Base-by-base conservation (phyloP, 2,329 filamentous ascomycete genomes). In the Metarhizium sp. region DNA sequence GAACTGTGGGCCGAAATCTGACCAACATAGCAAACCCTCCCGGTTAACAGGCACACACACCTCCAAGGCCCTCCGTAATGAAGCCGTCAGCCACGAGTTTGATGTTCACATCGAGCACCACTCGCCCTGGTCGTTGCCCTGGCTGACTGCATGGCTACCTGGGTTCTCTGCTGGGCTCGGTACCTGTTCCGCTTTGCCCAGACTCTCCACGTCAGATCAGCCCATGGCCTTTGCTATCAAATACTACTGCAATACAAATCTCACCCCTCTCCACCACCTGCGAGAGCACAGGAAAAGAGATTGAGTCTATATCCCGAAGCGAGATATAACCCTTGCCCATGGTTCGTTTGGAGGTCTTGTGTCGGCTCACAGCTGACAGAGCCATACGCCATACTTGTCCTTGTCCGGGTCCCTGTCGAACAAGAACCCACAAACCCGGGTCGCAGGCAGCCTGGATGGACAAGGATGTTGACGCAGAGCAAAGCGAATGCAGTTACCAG, bases 381-480 rank as follows among this genome's bases (percentile, higher is more conserved):
- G 38, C 13, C 38, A 18, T 29, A 13, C 7, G 45, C 45, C 45
- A 48, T 6, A 48, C 6, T 30, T 29, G 45, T 48, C 45, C 45
- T 29, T 48, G 45, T 13, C 20, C 25, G 18, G 42, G 42, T 45
- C 42, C 18, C 30, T 48, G 45, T 30, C 45, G 18, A 48, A 47
- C 38, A 29, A 25, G 50, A 53, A 55, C 49, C 56, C 53, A 47
- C 52, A 51, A 51, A 29, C 20, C 49, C 47, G 53, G 56, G 52
- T 53, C 34, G 47, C 32, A n/a, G 43, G 20, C 43, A 48, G 45
- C 13, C 25, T n/a, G 40, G 42, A 36, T 50, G 45, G 40, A 45
- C 56, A 55, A 48, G 56, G 50, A 32, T 51, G 47, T 47, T 46
- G 56, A 53, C 53, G 50, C 56, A 52, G 46, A 51, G 43, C 38